Conservation (phyloP, 352 stramenopile genomes). For the Globisporangium cederbergense region DNA sequence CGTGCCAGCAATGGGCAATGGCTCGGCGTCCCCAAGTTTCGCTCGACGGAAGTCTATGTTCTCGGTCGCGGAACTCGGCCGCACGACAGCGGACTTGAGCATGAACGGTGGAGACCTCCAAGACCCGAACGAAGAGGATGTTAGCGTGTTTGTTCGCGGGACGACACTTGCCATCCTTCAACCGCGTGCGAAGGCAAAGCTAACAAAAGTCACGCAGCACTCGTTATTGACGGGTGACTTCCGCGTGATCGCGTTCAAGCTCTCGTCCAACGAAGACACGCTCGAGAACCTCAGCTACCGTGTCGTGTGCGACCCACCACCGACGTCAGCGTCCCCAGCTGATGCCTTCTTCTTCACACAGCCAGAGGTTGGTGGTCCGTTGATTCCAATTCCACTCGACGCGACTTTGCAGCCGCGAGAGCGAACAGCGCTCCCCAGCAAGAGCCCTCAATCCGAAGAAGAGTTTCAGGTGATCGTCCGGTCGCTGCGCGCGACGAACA, state of each 20-base stretch:
- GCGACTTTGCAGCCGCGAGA: conserved; percentile 49
- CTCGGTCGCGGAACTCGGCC: conserved; percentile 36
- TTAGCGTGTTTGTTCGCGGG: conserved; percentile 32
- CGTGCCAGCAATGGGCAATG: conserved; percentile 82
- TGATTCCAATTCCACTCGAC: conserved; percentile 49
- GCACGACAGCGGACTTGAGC: conserved; percentile 29
- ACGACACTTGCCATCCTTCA: conserved; percentile 64
- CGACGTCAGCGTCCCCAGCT: conserved; percentile 29
- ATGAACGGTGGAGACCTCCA: conserved; percentile 13
- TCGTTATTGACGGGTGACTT: conserved; percentile 64
- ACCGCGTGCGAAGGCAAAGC: conserved; percentile 57
- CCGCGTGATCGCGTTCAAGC: conserved; percentile 53
- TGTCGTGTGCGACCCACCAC: conserved; percentile 48
- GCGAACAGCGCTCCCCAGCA: conserved; percentile 33
- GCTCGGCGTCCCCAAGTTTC: conserved; percentile 80
- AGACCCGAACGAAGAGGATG: conserved; percentile 38
- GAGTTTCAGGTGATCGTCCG: conserved; percentile 58
- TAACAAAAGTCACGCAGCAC: conserved; percentile 53
- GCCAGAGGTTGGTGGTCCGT: conserved; percentile 23
- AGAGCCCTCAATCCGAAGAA: conserved; percentile 37
- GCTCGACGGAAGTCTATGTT: conserved; percentile 78
- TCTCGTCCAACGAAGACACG: conserved; percentile 66
- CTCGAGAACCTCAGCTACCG: conserved; percentile 53
- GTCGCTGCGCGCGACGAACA: conserved; percentile 33
- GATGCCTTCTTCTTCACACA: conserved; percentile 66